Evolutionary conservation across 192 early-diverging fungal species (phyloP), one percentile per base, ranked within the genome.

Genomic region (Umbelopsis sp.): DNA sequence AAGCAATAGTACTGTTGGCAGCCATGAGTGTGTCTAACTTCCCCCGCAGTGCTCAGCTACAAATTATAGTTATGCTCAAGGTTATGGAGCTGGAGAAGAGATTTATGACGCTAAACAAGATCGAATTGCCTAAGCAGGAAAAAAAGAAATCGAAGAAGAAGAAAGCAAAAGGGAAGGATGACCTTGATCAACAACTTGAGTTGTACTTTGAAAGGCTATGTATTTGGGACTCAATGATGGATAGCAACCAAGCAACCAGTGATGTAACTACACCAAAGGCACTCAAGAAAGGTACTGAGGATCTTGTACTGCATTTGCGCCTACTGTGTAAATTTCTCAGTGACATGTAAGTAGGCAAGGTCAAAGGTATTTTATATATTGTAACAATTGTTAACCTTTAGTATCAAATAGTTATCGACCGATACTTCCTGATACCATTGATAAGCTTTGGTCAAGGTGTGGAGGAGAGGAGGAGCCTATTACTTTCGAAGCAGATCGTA

Each of bases 171-270:
- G 68, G 26, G 17, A 49, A 49, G 47, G 68, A 70, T 4, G 68
- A 44, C 3, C 47, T 53, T 12, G 45, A 70, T 4, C 34, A 38
- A 2, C 68, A 70, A 16, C 49, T 70, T 5, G 68, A 70, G 5
- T 44, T 70, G 1, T 70, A 70, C 47, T 70, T 70, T 70, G 68
- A 70, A 12, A 44, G 68, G 2, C 22, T 70, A 21, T 70, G 68
- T 25, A 70, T 70, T 41, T 70, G 68, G 68, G 68, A 70, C 47
- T 53, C 68, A 2, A 70, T 70, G 34, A 53, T 41, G 34, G 52
- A 53, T 26, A 52, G 24, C 20, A 26, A 0, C 17, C 10, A 21
- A 20, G 0, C 10, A 45, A 26, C 52, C 32, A 25, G 14, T 4
- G 49, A 70, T n/a, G 47, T 24, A 12, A 22, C 66, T 0, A 49